These are phyloP conservation scores for Haplosporangium sp. DNA, from an alignment of 371 early-diverging fungal genomes.

Conservation along the genomic window DNA sequence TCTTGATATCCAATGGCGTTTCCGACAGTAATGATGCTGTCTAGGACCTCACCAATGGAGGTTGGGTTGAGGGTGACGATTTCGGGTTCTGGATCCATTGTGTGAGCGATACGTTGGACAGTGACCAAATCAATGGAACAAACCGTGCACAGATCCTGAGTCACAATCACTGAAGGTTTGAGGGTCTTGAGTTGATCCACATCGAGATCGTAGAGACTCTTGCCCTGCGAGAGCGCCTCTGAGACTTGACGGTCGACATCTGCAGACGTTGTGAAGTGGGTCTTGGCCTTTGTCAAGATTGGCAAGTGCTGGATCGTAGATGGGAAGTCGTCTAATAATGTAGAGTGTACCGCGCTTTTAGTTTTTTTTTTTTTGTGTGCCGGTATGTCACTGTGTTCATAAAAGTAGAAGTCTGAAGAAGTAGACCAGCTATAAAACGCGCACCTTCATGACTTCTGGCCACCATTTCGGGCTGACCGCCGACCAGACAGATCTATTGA, in stretches of 20 bases:
- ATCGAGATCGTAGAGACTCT: slow-evolving; percentile 67
- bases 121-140: slow-evolving; percentile 71
- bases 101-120: slow-evolving; percentile 60
- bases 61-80: slow-evolving; percentile 70
- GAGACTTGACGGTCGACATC: slow-evolving; percentile 71
- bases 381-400: neutral
- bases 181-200: slow-evolving; percentile 57
- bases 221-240: slow-evolving; percentile 59
- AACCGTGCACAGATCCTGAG: slow-evolving; percentile 65
- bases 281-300: slow-evolving; percentile 65
- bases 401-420: neutral
- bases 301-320: slow-evolving; percentile 59
- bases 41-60: slow-evolving; percentile 63
- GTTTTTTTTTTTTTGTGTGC: neutral
- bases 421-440: neutral
- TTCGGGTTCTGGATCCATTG: slow-evolving; percentile 59
- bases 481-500: slow-evolving; percentile 60
- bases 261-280: slow-evolving; percentile 66
- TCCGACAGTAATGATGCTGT: slow-evolving; percentile 62
- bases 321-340: slow-evolving; percentile 60
- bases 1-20: slow-evolving; percentile 34
- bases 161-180: slow-evolving; percentile 63
- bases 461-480: slow-evolving; percentile 61
- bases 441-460: slow-evolving; percentile 60
- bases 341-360: neutral